Conservation (phyloP, 1,284 basidiomycete genomes). For the Phaffia rhodozyma region DNA sequence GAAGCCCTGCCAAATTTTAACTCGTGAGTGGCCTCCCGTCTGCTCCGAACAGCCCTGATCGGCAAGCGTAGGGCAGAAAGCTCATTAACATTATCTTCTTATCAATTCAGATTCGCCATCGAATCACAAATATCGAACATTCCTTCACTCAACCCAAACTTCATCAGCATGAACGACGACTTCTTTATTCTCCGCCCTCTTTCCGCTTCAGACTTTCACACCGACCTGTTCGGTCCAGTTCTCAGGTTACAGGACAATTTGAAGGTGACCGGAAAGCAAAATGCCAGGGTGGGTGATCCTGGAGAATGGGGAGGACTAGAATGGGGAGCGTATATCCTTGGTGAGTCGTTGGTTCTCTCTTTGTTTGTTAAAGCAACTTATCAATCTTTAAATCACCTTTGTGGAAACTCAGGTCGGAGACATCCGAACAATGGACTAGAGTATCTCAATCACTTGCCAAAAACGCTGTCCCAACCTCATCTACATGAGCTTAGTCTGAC, state of each 20-base stretch:
- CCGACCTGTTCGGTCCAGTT: slow-evolving; percentile 13
- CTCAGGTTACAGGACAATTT: slow-evolving; percentile 16
- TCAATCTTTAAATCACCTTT: neutral
- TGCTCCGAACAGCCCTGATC: too few relatives aligned
- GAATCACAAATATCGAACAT: slow-evolving; percentile 15
- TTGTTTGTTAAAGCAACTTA: neutral
- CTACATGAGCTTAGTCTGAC: slow-evolving; percentile 17
- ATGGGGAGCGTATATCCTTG: slow-evolving; percentile 11
- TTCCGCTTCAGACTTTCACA: slow-evolving; percentile 13
- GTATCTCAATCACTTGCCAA: slow-evolving; percentile 17
- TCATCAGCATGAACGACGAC: slow-evolving; percentile 19
- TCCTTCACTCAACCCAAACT: slow-evolving; percentile 2
- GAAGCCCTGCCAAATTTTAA: slow-evolving; percentile 13
- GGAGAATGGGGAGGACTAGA: slow-evolving; percentile 19
- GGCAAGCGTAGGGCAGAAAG: neutral
- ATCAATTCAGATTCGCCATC: slow-evolving; percentile 9
- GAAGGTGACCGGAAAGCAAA: slow-evolving; percentile 9
- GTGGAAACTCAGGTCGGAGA: neutral
- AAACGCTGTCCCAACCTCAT: slow-evolving; percentile 10
- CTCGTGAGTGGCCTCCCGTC: neutral
- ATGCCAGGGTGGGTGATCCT: slow-evolving; percentile 5
- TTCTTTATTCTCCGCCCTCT: slow-evolving; percentile 17
- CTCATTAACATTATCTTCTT: neutral
- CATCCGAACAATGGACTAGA: slow-evolving; percentile 8
- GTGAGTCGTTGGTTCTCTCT: neutral